Percentiles rank a stretch among this genome's conserved stretches.
Evolutionary conservation across 306 rosid genomes (phyloP).

Genomic region (Rosa lucieae): DNA sequence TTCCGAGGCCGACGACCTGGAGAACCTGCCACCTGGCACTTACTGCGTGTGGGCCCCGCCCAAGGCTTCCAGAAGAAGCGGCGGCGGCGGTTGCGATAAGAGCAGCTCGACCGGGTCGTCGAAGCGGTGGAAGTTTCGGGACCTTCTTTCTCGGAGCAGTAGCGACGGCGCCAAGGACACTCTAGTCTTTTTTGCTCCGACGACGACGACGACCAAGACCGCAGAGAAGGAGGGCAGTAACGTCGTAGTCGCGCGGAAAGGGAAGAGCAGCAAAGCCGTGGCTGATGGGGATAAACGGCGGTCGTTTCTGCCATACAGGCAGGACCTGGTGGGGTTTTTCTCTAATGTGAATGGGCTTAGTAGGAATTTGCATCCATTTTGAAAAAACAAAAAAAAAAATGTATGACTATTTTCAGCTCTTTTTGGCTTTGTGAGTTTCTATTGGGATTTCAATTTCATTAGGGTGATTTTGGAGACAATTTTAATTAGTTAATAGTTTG

Average conservation of each 20-base stretch:
- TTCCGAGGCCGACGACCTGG: conserved; percentile 61
- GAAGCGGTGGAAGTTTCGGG: conserved; percentile 71
- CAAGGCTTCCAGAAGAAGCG: background rate
- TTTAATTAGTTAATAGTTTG: background rate
- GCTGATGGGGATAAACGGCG: conserved; percentile 38
- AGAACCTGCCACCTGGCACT: conserved; percentile 37
- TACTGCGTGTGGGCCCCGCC: conserved; percentile 80
- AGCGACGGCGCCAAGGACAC: conserved; percentile 45
- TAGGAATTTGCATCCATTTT: conserved; percentile 53
- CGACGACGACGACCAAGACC: background rate
- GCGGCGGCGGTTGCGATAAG: conserved; percentile 41
- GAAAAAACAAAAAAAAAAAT: conserved; percentile 14
- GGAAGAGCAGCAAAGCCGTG: conserved; percentile 3
- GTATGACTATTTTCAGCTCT: background rate
- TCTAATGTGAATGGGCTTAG: conserved; percentile 46
- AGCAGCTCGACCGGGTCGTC: conserved; percentile 52
- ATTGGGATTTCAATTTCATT: background rate
- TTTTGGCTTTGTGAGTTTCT: background rate
- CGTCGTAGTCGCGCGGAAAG: conserved; percentile 9
- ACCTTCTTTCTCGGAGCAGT: conserved; percentile 54
- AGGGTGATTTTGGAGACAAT: background rate
- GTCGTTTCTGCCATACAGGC: conserved; percentile 44
- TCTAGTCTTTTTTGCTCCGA: conserved; percentile 14
- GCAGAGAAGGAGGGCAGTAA: conserved; percentile 4
- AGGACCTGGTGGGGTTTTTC: conserved; percentile 55